Conservation (phyloP, 495 filamentous ascomycete species). For the Penicillium mononematosum region DNA sequence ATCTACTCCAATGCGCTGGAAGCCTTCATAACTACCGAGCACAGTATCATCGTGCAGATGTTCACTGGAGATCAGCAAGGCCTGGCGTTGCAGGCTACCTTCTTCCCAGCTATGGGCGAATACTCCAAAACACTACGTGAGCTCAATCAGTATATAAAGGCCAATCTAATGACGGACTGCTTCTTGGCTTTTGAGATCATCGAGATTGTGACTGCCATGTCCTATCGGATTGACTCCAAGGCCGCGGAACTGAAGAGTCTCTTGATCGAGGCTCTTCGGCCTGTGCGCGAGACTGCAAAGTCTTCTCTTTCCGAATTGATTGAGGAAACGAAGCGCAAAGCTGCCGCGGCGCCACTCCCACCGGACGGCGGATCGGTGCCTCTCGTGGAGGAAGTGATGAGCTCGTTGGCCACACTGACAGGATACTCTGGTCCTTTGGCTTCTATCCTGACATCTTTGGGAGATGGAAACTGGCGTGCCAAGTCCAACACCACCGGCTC, state of each 20-base stretch:
- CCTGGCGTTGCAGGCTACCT: constrained; percentile 71
- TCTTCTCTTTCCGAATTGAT: constrained; percentile 78
- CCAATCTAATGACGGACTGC: constrained; percentile 87
- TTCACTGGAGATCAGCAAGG: constrained; percentile 85
- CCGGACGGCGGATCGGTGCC: constrained; percentile 76
- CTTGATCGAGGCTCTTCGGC: constrained; percentile 81
- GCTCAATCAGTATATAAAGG: constrained; percentile 82
- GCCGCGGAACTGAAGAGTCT: constrained; percentile 83
- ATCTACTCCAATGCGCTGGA: constrained; percentile 87
- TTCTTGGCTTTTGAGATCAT: constrained; percentile 96
- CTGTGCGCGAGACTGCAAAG: constrained; percentile 89
- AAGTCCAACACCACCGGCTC: constrained; percentile 60
- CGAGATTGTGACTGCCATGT: constrained; percentile 81
- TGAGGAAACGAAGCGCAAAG: constrained; percentile 77
- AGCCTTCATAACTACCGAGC: constrained; percentile 79
- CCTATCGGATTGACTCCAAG: constrained; percentile 72
- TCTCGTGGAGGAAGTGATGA: constrained; percentile 81
- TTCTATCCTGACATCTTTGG: constrained; percentile 85
- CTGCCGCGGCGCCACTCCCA: constrained; percentile 63
- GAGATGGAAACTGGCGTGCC: constrained; percentile 82
- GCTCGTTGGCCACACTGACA: constrained; percentile 79
- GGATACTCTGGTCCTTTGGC: constrained; percentile 83
- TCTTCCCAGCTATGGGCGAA: constrained; percentile 69
- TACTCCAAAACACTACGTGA: constrained; percentile 84
- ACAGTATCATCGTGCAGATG: constrained; percentile 79